Evolutionary conservation across 352 stramenopile species (phyloP).

Genomic region (Blastocystis sp.): DNA sequence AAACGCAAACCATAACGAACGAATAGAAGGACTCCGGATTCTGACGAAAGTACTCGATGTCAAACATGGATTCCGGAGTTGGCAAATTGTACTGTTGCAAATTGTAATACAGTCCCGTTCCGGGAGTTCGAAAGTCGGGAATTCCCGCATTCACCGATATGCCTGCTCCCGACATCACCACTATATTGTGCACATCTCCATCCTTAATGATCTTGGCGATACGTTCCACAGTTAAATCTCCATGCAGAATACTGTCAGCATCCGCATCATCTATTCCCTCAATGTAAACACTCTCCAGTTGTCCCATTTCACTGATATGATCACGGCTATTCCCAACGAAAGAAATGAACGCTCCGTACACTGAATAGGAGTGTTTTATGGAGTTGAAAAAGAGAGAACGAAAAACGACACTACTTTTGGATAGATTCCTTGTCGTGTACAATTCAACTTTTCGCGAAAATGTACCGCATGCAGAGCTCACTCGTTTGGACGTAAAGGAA

Average conservation of each 20-base stretch:
- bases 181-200: constrained; percentile 69
- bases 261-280: constrained; percentile 56
- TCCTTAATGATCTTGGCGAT: constrained; percentile 67
- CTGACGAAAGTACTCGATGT: constrained; percentile 87
- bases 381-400: too few species aligned
- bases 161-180: constrained; percentile 79
- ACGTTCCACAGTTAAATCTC: constrained; percentile 50
- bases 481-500: too few species aligned
- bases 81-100: constrained; percentile 73
- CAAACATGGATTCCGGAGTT: constrained; percentile 89
- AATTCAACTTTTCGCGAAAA: too few species aligned
- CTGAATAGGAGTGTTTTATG: too few species aligned
- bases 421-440: too few species aligned
- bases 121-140: constrained; percentile 83
- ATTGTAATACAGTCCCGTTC: constrained; percentile 72
- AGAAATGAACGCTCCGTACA: neutral
- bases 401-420: too few species aligned
- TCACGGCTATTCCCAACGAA: neutral
- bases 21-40: constrained; percentile 88
- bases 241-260: constrained; percentile 50
- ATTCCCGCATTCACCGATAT: constrained; percentile 91
- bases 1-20: constrained; percentile 69
- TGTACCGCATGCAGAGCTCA: too few species aligned
- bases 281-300: constrained; percentile 55
- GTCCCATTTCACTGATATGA: constrained; percentile 28